Conservation (phyloP, 129 eudicot species). For the Sambucus nigra region DNA sequence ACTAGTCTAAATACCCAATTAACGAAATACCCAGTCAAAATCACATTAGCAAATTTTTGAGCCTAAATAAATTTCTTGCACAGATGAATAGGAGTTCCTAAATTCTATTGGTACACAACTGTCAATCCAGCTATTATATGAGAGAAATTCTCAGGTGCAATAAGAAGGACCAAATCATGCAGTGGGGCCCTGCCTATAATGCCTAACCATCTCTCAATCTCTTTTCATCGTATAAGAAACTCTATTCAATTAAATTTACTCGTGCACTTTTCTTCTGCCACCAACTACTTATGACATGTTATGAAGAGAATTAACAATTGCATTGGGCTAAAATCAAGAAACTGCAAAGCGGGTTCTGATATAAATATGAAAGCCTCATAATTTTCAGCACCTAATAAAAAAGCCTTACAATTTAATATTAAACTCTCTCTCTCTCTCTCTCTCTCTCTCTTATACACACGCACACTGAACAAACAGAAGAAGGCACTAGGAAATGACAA, state of each 20-base stretch:
- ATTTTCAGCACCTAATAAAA: no score
- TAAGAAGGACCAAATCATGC: no score
- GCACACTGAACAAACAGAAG: not conserved
- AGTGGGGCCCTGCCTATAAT: no score
- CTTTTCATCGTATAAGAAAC: no score
- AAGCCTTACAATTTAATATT: not conserved
- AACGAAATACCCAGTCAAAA: no score
- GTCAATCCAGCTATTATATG: not conserved
- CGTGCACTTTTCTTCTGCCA: not conserved
- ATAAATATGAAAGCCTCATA: no score
- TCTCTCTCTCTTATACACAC: not conserved
- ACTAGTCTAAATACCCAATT: no score
- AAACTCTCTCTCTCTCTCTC: slow-evolving; percentile 12
- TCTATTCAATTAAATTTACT: no score
- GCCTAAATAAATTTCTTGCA: not conserved
- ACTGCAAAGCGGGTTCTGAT: not conserved
- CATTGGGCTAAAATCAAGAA: not conserved
- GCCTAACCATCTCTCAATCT: no score
- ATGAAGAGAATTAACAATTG: not conserved
- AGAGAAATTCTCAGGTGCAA: not conserved
- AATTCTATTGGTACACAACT: not conserved
- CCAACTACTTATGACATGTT: not conserved
- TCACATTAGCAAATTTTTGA: no score
- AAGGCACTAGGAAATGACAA: slow-evolving; percentile 18
- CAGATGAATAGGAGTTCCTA: not conserved